Conservation (phyloP, 2,329 filamentous ascomycete species). For the Niveomyces coronatus region DNA sequence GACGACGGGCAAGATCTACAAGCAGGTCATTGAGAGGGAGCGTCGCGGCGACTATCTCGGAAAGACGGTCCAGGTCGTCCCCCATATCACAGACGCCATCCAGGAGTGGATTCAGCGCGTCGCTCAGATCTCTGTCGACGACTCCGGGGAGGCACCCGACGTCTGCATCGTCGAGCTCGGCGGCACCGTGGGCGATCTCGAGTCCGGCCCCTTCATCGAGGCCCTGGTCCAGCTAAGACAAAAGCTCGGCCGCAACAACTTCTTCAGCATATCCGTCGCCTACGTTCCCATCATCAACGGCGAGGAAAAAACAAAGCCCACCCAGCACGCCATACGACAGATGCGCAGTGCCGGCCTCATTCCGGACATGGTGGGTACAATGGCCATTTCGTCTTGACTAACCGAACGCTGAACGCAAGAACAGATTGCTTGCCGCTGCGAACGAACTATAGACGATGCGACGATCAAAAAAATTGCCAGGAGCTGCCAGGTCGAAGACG, state of each 20-base stretch:
- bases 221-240: conserved; percentile 71
- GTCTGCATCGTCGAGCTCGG: conserved; percentile 78
- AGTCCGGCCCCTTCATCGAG: conserved; percentile 80
- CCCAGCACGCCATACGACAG: conserved; percentile 78
- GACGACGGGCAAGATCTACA: conserved; percentile 94
- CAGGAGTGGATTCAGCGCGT: conserved; percentile 89
- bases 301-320: conserved; percentile 95
- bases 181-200: no score
- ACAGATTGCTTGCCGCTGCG: conserved; percentile 87
- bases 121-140: conserved; percentile 75
- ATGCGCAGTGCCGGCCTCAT: conserved; percentile 70
- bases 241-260: conserved; percentile 65
- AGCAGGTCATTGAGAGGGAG: conserved; percentile 70
- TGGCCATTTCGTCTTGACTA: neutral
- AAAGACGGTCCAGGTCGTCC: conserved; percentile 51
- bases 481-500: conserved; percentile 75
- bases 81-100: conserved; percentile 84
- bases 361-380: conserved; percentile 51
- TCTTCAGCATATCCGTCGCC: conserved; percentile 80
- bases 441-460: conserved; percentile 58
- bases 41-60: conserved; percentile 69
- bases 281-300: conserved; percentile 57
- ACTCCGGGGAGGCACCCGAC: conserved; percentile 72
- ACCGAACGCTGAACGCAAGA: no score
- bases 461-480: conserved; percentile 82